A percentile compares a stretch with the other conserved stretches of the same genome.
Conservation (phyloP, 306 rosid genomes). For the Cicer arietinum region DNA sequence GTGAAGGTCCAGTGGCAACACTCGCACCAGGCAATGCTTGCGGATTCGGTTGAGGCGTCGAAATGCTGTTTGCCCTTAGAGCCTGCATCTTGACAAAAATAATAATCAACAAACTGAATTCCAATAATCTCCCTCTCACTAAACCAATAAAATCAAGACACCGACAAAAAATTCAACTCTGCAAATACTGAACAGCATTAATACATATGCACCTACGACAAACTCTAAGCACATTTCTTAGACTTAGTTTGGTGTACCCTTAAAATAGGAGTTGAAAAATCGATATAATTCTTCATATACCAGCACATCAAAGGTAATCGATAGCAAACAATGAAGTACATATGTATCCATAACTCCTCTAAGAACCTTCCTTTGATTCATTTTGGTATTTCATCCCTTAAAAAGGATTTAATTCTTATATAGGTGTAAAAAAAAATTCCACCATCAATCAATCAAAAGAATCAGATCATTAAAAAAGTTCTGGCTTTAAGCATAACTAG, state of each 20-base stretch:
- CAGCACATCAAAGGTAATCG: neutral
- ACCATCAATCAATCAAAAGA: too few relatives aligned
- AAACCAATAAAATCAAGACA: conserved; percentile 31
- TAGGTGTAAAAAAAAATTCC: neutral
- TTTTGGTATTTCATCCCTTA: neutral
- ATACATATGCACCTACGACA: neutral
- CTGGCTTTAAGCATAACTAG: too few relatives aligned
- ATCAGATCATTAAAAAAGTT: too few relatives aligned
- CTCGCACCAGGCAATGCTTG: conserved; percentile 71
- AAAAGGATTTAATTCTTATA: neutral
- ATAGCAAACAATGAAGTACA: conserved; percentile 5
- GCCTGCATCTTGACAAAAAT: conserved; percentile 58
- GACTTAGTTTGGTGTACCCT: neutral
- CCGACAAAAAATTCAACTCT: conserved; percentile 20
- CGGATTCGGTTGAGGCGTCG: conserved; percentile 73
- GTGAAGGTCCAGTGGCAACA: conserved; percentile 86
- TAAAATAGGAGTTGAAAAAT: neutral
- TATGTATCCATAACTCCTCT: neutral
- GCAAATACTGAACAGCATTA: neutral
- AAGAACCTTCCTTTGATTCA: conserved; percentile 1
- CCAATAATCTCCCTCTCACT: conserved; percentile 8
- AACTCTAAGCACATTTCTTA: neutral
- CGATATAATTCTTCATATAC: neutral
- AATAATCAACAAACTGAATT: conserved; percentile 29
- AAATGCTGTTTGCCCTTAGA: conserved; percentile 70